Base-by-base conservation (phyloP, 352 stramenopile species). In the Pythium myriotylum region DNA sequence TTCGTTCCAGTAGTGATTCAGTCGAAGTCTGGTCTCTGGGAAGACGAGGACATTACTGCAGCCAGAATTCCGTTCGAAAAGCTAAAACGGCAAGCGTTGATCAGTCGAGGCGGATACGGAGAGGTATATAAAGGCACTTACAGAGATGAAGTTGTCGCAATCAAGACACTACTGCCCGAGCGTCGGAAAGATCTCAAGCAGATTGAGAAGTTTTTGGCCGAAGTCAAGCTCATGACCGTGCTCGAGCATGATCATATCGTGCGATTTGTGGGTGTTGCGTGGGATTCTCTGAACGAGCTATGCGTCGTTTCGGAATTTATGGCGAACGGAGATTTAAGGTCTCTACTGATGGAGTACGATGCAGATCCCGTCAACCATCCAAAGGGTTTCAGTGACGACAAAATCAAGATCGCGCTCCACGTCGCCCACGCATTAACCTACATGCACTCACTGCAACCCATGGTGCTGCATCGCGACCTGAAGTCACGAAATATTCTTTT, bases 201-300 rank as follows among this genome's bases (percentile, higher is more conserved):
- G 54, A 86, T 89, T 45, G 67, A 75, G 8, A 74, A 70, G 1
- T 74, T 89, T 14, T 72, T 86, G 9, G 58, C 53, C 9, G 82
- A 91, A 51, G 77, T 79, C 20, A 81, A 85, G 61, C 54, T 88
- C 26, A 78, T 88, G 67, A 67, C 78, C 2, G 68, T 68, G 24
- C 54, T 91, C 20, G 74, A 85, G 20, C 82, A 91, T 50, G 74
- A 76, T 37, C 78, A 74, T 33, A 84, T 91, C 40, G 77, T 91
- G 2, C 62, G 47, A 16, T 89, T 91, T 35, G 67, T 89, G n/a
- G 82, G 79, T 4, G 79, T 89, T 19, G 79, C 77, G 17, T 91
- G 81, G 78, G 71, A 72, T 20, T 67, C 65, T 32, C 54, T 72
- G 13, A 59, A 48, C 12, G 59, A 68, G 10, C 42, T 73, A 2